Evolutionary conservation across 2,329 filamentous ascomycete species (phyloP).

Genomic region (Hirsutella minnesotensis): DNA sequence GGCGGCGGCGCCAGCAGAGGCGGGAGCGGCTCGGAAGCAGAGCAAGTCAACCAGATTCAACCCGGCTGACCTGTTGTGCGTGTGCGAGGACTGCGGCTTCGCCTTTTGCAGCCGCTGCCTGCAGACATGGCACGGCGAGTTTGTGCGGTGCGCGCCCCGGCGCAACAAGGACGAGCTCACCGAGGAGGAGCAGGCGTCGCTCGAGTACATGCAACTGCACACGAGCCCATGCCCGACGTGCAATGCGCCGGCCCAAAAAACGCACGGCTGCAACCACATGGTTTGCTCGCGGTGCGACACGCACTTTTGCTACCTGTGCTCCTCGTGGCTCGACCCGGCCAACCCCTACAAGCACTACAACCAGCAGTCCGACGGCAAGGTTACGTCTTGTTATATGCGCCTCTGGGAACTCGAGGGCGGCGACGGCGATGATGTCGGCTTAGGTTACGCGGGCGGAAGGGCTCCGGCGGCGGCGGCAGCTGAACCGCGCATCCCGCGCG

Average conservation of each 20-base stretch:
- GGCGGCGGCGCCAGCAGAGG: too few species aligned
- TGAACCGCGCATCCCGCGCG: not conserved
- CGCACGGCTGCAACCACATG: slow-evolving; percentile 94
- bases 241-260: slow-evolving; percentile 74
- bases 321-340: slow-evolving; percentile 65
- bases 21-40: too few species aligned
- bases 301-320: slow-evolving; percentile 93
- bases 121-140: slow-evolving; percentile 88
- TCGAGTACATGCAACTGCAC: slow-evolving; percentile 71
- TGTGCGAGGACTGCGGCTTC: slow-evolving; percentile 81
- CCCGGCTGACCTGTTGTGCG: slow-evolving; percentile 54
- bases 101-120: slow-evolving; percentile 68
- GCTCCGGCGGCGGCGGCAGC: not conserved
- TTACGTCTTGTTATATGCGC: slow-evolving; percentile 65
- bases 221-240: slow-evolving; percentile 88
- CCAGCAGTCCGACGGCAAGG: slow-evolving; percentile 34
- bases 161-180: slow-evolving; percentile 59
- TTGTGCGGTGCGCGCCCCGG: slow-evolving; percentile 55
- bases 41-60: slow-evolving; percentile 21
- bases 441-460: slow-evolving; percentile 18
- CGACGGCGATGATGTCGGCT: slow-evolving; percentile 47
- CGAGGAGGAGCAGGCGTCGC: slow-evolving; percentile 73
- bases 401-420: slow-evolving; percentile 85
- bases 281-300: slow-evolving; percentile 79
- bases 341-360: slow-evolving; percentile 92